phyloP scores from a whole-genome alignment of 1,284 basidiomycete species.

The Pseudozyma hubeiensis region DNA sequence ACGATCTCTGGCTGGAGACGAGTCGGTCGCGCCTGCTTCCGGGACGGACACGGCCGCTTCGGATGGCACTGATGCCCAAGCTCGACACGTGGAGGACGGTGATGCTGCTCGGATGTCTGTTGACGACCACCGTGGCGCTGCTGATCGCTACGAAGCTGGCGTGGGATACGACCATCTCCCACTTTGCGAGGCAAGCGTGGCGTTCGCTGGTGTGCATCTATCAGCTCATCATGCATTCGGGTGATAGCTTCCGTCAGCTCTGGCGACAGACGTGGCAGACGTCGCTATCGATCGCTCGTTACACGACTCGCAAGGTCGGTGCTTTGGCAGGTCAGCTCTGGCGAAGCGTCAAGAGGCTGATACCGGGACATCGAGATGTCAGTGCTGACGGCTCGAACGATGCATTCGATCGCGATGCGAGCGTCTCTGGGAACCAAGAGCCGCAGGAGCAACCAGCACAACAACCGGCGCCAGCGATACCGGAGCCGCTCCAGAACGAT shows the following conservation, averaged over 20 bases:
- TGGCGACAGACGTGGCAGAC: constrained; percentile 30
- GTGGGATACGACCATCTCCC: constrained; percentile 37
- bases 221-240: constrained; percentile 28
- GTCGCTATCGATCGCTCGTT: constrained; percentile 29
- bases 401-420: no score
- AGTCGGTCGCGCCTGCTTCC: constrained; percentile 25
- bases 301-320: constrained; percentile 11
- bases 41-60: constrained; percentile 28
- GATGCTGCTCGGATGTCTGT: constrained; percentile 32
- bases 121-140: constrained; percentile 19
- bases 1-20: constrained; percentile 32
- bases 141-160: constrained; percentile 26
- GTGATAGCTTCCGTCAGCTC: constrained; percentile 19
- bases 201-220: constrained; percentile 33
- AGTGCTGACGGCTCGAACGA: background rate
- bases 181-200: constrained; percentile 37
- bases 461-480: constrained; percentile 7
- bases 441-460: background rate
- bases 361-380: constrained; percentile 10
- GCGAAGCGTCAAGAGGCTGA: constrained; percentile 8
- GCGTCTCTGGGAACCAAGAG: no score
- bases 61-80: constrained; percentile 34
- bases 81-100: constrained; percentile 20
- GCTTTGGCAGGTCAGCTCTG: constrained; percentile 2
- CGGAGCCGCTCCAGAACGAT: constrained; percentile 32